These are phyloP conservation scores for Aspergillus panamensis DNA, from an alignment of 495 filamentous ascomycete species.

Conservation along the genomic window DNA sequence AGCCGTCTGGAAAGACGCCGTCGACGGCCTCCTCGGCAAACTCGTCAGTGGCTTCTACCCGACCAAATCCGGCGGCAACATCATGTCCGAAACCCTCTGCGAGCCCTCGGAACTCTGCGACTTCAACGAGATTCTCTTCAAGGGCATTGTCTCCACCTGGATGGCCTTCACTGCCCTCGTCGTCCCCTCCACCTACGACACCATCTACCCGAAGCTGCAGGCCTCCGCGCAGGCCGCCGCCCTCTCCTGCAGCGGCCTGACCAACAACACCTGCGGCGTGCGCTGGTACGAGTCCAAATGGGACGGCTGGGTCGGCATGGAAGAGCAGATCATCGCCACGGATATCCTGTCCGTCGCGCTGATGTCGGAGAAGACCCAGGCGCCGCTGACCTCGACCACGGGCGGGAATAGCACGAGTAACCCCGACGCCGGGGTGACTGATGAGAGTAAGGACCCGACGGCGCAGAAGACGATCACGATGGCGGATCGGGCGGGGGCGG, in stretches of 20 bases:
- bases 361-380: conserved; percentile 11
- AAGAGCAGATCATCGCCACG: conserved; percentile 50
- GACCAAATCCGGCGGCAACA: conserved; percentile 41
- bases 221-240: conserved; percentile 67
- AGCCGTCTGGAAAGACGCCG: conserved; percentile 51
- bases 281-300: conserved; percentile 61
- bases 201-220: conserved; percentile 62
- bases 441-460: conserved; percentile 6
- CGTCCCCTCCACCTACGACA: conserved; percentile 54
- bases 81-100: conserved; percentile 71
- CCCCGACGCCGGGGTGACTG: conserved; percentile 36
- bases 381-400: conserved; percentile 35
- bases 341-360: conserved; percentile 45
- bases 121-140: conserved; percentile 74
- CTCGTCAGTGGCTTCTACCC: conserved; percentile 59
- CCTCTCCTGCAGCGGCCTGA: conserved; percentile 58
- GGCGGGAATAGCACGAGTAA: conserved; percentile 49
- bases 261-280: conserved; percentile 67
- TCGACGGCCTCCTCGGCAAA: conserved; percentile 54
- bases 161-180: conserved; percentile 69
- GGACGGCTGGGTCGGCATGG: conserved; percentile 62
- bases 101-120: conserved; percentile 61
- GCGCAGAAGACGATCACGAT: conserved; percentile 43
- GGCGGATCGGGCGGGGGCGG: conserved; percentile 57
- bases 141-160: conserved; percentile 74